Evolutionary conservation across 2,329 filamentous ascomycete genomes (phyloP).

Genomic region (Arthrobotrys megalospora): DNA sequence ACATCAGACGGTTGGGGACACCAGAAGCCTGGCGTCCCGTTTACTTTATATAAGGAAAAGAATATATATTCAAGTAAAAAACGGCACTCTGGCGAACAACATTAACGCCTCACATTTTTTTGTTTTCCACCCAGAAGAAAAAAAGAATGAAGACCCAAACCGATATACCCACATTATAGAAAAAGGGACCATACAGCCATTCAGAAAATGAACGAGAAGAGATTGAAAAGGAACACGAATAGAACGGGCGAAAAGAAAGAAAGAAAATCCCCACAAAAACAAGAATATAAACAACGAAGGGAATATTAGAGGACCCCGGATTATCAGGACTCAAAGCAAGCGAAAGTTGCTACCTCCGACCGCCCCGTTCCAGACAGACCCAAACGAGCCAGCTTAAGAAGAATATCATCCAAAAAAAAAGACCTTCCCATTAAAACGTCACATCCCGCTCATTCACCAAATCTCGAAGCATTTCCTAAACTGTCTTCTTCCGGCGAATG

Average conservation of each 20-base stretch:
- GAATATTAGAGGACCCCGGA: slow-evolving; percentile 21
- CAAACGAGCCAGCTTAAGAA: slow-evolving; percentile 7
- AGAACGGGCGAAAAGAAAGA: slow-evolving; percentile 10
- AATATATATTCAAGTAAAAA: slow-evolving; percentile 29
- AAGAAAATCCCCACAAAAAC: background rate
- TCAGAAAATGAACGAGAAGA: slow-evolving; percentile 36
- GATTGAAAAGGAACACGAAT: slow-evolving; percentile 37
- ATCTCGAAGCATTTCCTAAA: slow-evolving; percentile 58
- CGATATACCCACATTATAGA: slow-evolving; percentile 61
- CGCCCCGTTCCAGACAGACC: background rate
- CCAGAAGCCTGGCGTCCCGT: too few species aligned
- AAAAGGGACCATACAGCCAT: slow-evolving; percentile 62
- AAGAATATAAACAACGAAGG: slow-evolving; percentile 33
- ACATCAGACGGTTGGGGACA: slow-evolving; percentile 1
- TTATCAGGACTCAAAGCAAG: slow-evolving; percentile 44
- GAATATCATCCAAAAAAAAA: background rate
- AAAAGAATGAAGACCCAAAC: slow-evolving; percentile 41
- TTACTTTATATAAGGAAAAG: background rate
- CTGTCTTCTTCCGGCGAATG: slow-evolving; percentile 61
- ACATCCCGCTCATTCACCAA: slow-evolving; percentile 56
- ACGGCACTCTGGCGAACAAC: slow-evolving; percentile 30
- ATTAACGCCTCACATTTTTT: slow-evolving; percentile 44
- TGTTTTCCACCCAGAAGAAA: slow-evolving; percentile 19
- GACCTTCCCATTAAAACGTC: slow-evolving; percentile 38
- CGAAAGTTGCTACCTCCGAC: slow-evolving; percentile 16